These are phyloP conservation scores for Aspergillus sp. DNA, from an alignment of 2,329 filamentous ascomycete species.

Conservation along the genomic window DNA sequence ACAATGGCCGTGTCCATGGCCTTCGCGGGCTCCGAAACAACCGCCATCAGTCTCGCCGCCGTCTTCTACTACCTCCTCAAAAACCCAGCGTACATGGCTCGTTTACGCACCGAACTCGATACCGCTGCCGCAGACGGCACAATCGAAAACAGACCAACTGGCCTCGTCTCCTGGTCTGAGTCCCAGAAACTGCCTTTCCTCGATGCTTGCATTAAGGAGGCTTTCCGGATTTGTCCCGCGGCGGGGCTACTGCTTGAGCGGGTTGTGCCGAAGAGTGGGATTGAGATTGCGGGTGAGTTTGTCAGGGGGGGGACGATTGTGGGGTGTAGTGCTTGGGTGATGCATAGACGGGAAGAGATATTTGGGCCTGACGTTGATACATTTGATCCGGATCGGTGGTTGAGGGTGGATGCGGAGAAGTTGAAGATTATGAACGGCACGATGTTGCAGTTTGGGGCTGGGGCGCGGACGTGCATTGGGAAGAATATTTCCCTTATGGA, in stretches of 20 bases:
- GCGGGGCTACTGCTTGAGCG: constrained; percentile 37
- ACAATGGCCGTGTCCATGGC: constrained; percentile 31
- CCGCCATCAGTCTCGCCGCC: constrained; percentile 69
- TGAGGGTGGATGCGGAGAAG: constrained; percentile 29
- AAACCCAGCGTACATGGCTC: constrained; percentile 46
- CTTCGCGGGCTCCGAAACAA: constrained; percentile 76
- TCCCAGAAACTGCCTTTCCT: constrained; percentile 33
- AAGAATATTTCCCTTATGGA: constrained; percentile 36
- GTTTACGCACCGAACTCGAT: constrained; percentile 60
- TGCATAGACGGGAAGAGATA: constrained; percentile 41
- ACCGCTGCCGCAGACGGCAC: constrained; percentile 36
- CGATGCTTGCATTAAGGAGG: constrained; percentile 37
- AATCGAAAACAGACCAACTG: constrained; percentile 3
- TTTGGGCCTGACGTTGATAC: constrained; percentile 41
- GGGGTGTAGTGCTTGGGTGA: constrained; percentile 47
- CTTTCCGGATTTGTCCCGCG: constrained; percentile 37
- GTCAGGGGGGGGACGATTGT: constrained; percentile 42
- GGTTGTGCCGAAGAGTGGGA: constrained; percentile 30
- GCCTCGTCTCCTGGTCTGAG: constrained; percentile 10
- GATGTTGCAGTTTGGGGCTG: constrained; percentile 32
- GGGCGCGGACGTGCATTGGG: constrained; percentile 32
- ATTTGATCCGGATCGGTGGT: constrained; percentile 49
- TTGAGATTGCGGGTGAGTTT: constrained; percentile 28
- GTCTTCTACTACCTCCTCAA: constrained; percentile 75
- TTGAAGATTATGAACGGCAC: constrained; percentile 32